A percentile compares a stretch with the other conserved stretches of the same genome.
Conservation (phyloP, 805 yeast genomes). For the Saccharomycopsis guyanensis region DNA sequence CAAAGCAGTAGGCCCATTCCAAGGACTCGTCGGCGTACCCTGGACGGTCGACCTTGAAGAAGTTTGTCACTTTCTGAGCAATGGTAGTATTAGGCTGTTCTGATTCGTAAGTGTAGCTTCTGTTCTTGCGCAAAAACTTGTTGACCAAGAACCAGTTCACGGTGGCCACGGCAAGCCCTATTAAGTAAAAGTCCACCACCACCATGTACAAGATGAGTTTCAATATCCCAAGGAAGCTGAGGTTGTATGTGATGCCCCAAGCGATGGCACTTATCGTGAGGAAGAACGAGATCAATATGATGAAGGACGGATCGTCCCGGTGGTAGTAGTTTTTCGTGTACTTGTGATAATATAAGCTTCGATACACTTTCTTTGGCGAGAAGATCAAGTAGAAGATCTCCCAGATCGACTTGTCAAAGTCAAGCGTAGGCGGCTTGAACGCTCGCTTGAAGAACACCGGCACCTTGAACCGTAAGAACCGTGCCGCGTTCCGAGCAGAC, state of each 20-base stretch:
- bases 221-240: slow-evolving; percentile 51
- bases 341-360: slow-evolving; percentile 72
- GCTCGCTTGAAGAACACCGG: slow-evolving; percentile 38
- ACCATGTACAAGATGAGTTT: slow-evolving; percentile 77
- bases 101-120: slow-evolving; percentile 24
- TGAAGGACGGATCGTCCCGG: slow-evolving; percentile 87
- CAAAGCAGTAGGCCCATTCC: slow-evolving; percentile 95
- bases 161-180: slow-evolving; percentile 66
- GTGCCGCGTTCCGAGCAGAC: slow-evolving; percentile 13
- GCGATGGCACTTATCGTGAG: slow-evolving; percentile 71
- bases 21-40: slow-evolving; percentile 36
- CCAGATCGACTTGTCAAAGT: slow-evolving; percentile 91
- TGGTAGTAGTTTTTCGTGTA: slow-evolving; percentile 77
- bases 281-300: slow-evolving; percentile 60
- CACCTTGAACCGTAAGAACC: slow-evolving; percentile 22
- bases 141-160: slow-evolving; percentile 67
- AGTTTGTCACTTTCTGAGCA: not conserved
- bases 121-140: slow-evolving; percentile 45
- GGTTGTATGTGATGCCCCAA: slow-evolving; percentile 83
- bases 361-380: slow-evolving; percentile 75
- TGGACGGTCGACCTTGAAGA: slow-evolving; percentile 25
- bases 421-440: slow-evolving; percentile 71
- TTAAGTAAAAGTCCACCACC: slow-evolving; percentile 65
- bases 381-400: slow-evolving; percentile 69
- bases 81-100: slow-evolving; percentile 23